These are phyloP conservation scores for Diutina pseudorugosa DNA, from an alignment of 1,139 yeast genomes.

Conservation along the genomic window DNA sequence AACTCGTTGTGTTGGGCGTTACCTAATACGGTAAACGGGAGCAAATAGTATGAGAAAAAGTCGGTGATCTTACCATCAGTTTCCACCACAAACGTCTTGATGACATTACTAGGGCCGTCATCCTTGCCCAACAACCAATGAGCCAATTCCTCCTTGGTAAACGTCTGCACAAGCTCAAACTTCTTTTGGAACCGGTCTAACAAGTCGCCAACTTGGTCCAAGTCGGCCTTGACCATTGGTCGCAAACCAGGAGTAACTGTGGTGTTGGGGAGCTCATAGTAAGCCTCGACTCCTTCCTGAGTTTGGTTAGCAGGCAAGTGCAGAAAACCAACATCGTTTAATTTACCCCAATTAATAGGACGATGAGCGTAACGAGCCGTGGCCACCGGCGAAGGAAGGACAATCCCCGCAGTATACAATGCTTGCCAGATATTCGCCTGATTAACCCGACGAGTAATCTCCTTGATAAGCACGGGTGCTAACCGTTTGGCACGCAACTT, in stretches of 20 bases:
- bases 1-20: slow-evolving; percentile 53
- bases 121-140: slow-evolving; percentile 67
- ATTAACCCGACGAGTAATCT: slow-evolving; percentile 88
- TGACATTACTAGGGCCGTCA: slow-evolving; percentile 28
- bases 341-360: slow-evolving; percentile 83
- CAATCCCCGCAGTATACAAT: slow-evolving; percentile 83
- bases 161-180: slow-evolving; percentile 63
- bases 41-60: slow-evolving; percentile 76
- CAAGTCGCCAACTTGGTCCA: slow-evolving; percentile 49
- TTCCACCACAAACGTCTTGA: slow-evolving; percentile 73
- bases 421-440: slow-evolving; percentile 88
- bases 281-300: slow-evolving; percentile 71
- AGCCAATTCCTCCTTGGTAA: slow-evolving; percentile 54
- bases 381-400: slow-evolving; percentile 86
- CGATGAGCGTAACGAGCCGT: slow-evolving; percentile 89
- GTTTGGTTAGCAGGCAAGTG: slow-evolving; percentile 70
- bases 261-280: slow-evolving; percentile 54
- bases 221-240: slow-evolving; percentile 45
- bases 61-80: slow-evolving; percentile 65
- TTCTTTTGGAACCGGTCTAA: slow-evolving; percentile 51
- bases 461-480: slow-evolving; percentile 89
- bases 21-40: slow-evolving; percentile 78
- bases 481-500: slow-evolving; percentile 85
- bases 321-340: slow-evolving; percentile 82
- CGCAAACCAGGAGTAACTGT: slow-evolving; percentile 55